Conservation (phyloP, 2,329 filamentous ascomycete genomes). For the Colletotrichum chlorophyti region DNA sequence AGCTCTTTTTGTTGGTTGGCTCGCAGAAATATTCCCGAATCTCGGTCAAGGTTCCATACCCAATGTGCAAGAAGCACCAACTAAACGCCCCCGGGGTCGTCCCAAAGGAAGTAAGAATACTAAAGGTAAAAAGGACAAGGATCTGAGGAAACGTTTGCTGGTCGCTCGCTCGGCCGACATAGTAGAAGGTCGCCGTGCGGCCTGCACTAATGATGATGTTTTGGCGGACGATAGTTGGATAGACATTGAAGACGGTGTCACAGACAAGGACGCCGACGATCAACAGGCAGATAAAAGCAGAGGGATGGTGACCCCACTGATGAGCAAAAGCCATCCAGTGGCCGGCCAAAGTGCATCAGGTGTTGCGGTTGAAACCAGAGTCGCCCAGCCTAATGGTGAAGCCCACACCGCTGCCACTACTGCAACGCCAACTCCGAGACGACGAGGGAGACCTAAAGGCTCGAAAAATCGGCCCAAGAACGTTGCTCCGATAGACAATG, state of each 20-base stretch:
- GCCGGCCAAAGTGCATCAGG: background rate
- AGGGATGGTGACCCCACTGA: background rate
- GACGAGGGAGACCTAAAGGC: slow-evolving; percentile 33
- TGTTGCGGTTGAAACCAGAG: background rate
- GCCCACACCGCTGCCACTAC: no score
- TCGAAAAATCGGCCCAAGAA: slow-evolving; percentile 26
- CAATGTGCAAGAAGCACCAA: slow-evolving; percentile 10
- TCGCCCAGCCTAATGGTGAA: no score
- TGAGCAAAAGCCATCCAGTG: background rate
- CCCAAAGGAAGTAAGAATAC: slow-evolving; percentile 58
- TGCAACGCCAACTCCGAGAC: slow-evolving; percentile 21
- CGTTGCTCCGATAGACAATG: background rate
- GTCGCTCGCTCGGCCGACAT: background rate
- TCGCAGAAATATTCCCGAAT: slow-evolving; percentile 68
- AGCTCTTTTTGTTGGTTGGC: slow-evolving; percentile 65
- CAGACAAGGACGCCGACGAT: slow-evolving; percentile 32
- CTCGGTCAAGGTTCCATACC: slow-evolving; percentile 33
- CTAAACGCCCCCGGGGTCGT: slow-evolving; percentile 43
- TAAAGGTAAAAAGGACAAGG: slow-evolving; percentile 48
- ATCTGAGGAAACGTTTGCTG: background rate
- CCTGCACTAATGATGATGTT: no score
- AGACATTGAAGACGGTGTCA: slow-evolving; percentile 48
- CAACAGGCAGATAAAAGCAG: background rate
- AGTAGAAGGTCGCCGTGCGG: background rate
- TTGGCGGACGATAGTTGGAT: slow-evolving; percentile 50